Conservation (phyloP, 1,139 yeast genomes). For the Lizanozyma gosingica region DNA sequence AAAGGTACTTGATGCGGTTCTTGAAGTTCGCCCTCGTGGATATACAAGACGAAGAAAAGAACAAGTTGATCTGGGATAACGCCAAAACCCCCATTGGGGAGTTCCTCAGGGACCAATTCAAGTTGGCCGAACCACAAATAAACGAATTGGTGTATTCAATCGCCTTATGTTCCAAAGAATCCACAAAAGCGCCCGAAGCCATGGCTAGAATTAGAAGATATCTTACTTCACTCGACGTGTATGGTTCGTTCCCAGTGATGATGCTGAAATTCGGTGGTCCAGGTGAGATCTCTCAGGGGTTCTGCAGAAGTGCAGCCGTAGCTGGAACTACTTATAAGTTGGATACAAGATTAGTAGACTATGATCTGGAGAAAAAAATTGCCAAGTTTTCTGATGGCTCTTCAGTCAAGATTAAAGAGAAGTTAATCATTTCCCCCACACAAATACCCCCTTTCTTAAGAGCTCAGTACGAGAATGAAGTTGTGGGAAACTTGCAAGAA, state of each 20-base stretch:
- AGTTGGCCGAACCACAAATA: slow-evolving; percentile 64
- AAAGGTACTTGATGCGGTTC: slow-evolving; percentile 85
- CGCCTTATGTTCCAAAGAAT: slow-evolving; percentile 60
- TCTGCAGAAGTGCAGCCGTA: slow-evolving; percentile 96
- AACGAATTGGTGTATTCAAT: slow-evolving; percentile 79
- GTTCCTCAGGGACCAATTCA: slow-evolving; percentile 57
- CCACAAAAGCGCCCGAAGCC: slow-evolving; percentile 64
- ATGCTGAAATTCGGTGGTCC: slow-evolving; percentile 93
- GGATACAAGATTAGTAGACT: slow-evolving; percentile 53
- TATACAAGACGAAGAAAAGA: slow-evolving; percentile 46
- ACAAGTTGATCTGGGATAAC: slow-evolving; percentile 44
- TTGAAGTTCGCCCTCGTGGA: slow-evolving; percentile 73
- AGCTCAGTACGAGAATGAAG: slow-evolving; percentile 21
- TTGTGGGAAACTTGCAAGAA: slow-evolving; percentile 30
- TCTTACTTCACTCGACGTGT: slow-evolving; percentile 78
- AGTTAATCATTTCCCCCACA: slow-evolving; percentile 62
- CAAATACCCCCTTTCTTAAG: slow-evolving; percentile 47
- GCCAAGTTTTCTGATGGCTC: slow-evolving; percentile 78
- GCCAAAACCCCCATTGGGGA: slow-evolving; percentile 46
- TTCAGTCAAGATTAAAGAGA: slow-evolving; percentile 64
- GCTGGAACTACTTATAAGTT: slow-evolving; percentile 93
- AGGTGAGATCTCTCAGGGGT: slow-evolving; percentile 94
- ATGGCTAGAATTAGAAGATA: slow-evolving; percentile 76
- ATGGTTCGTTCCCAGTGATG: slow-evolving; percentile 90
- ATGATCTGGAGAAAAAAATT: slow-evolving; percentile 54